These are phyloP conservation scores for Colletotrichum lupini DNA, from an alignment of 2,329 filamentous ascomycete genomes.

Conservation along the genomic window DNA sequence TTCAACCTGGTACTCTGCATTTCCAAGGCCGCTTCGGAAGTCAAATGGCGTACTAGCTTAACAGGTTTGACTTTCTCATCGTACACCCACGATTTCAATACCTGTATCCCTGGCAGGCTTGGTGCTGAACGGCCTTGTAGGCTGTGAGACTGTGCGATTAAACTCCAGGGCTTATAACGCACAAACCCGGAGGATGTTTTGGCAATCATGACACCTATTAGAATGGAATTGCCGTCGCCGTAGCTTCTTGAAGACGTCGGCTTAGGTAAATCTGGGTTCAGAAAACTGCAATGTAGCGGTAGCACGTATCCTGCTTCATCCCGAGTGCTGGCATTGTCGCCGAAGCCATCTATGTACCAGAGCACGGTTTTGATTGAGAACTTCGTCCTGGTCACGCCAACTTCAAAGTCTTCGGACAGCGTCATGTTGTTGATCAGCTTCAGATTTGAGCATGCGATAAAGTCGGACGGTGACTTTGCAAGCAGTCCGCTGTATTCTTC, in stretches of 20 bases:
- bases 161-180: background rate
- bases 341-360: too few species aligned
- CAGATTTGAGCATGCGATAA: background rate
- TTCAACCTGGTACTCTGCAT: background rate
- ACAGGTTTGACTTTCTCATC: background rate
- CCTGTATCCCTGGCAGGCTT: too few species aligned
- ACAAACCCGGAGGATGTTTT: background rate
- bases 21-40: background rate
- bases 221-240: background rate
- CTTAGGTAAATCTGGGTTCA: background rate
- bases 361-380: background rate
- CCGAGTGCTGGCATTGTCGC: rapidly evolving
- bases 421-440: background rate
- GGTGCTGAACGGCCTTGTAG: too few species aligned
- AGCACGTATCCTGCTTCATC: background rate
- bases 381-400: background rate
- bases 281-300: background rate
- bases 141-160: too few species aligned
- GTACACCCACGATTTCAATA: background rate
- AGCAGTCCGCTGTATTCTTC: slow-evolving; percentile 3
- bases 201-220: background rate
- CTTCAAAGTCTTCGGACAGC: background rate
- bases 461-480: background rate
- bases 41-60: background rate
- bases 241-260: too few species aligned